These are phyloP conservation scores for Boletales sp. DNA, from an alignment of 768 basidiomycete genomes.

Conservation along the genomic window DNA sequence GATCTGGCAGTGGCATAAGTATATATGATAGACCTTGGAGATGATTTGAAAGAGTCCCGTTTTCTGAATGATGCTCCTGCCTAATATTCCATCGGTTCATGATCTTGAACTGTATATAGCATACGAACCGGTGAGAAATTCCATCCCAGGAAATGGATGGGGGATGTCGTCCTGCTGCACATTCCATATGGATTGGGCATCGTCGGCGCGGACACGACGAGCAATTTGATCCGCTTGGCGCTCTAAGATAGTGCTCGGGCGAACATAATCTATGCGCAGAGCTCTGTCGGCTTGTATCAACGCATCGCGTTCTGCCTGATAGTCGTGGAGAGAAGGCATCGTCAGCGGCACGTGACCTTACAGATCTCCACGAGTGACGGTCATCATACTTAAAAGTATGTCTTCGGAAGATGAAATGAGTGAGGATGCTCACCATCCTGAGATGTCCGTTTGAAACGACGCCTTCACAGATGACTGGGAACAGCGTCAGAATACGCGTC, in stretches of 20 bases:
- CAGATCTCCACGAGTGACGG: not conserved
- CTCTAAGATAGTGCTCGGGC: constrained; percentile 24
- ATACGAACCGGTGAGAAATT: constrained; percentile 61
- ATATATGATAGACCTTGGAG: constrained; percentile 41
- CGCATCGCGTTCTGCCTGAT: constrained; percentile 19
- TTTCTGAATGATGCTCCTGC: constrained; percentile 52
- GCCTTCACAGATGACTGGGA: constrained; percentile 21
- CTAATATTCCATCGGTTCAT: constrained; percentile 24
- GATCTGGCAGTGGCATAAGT: no score
- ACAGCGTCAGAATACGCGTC: constrained; percentile 5
- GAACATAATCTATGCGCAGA: constrained; percentile 45
- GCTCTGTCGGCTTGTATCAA: constrained; percentile 43
- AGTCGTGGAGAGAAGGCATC: no score
- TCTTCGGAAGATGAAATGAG: constrained; percentile 34
- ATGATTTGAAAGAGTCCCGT: constrained; percentile 62
- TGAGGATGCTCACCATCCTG: constrained; percentile 12
- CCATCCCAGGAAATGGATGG: constrained; percentile 60
- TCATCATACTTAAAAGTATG: constrained; percentile 11
- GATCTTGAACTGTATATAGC: not conserved
- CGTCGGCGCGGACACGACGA: constrained; percentile 50
- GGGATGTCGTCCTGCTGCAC: no score
- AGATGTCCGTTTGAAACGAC: constrained; percentile 25
- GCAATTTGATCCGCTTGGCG: constrained; percentile 41
- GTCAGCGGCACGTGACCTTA: not conserved
- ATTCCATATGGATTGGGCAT: constrained; percentile 58